Percentiles rank a stretch among this genome's conserved stretches.
Evolutionary conservation across 306 rosid species (phyloP).

Genomic region (Sicyos edulis): DNA sequence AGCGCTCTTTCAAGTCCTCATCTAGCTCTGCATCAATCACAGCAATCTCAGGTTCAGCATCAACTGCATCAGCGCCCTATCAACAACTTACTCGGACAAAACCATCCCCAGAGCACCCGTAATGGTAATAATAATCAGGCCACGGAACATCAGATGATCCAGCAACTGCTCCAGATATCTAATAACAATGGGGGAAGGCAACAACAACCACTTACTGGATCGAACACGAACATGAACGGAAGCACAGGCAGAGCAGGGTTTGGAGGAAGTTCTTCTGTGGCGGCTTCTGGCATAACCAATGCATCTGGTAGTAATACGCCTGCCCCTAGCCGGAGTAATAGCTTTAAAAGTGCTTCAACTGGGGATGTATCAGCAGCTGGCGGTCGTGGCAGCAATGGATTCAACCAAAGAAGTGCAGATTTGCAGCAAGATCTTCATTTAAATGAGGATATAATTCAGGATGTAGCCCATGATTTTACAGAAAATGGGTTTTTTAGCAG

Average conservation of each 20-base stretch:
- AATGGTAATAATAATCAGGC: constrained; percentile 41
- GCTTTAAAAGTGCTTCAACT: constrained; percentile 77
- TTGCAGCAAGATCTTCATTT: constrained; percentile 51
- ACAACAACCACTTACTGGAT: constrained; percentile 44
- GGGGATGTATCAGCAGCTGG: constrained; percentile 54
- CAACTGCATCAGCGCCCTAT: constrained; percentile 58
- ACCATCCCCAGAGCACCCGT: constrained; percentile 32
- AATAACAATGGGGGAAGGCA: constrained; percentile 43
- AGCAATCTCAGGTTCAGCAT: constrained; percentile 27
- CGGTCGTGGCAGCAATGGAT: constrained; percentile 46
- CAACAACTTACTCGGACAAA: constrained; percentile 49
- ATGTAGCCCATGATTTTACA: constrained; percentile 57
- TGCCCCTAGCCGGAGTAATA: constrained; percentile 70
- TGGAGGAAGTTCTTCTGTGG: constrained; percentile 40
- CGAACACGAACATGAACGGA: constrained; percentile 34
- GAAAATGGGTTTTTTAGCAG: constrained; percentile 62
- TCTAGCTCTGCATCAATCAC: constrained; percentile 37
- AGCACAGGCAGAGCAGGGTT: constrained; percentile 38
- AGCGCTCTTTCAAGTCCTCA: constrained; percentile 62
- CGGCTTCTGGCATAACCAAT: constrained; percentile 36
- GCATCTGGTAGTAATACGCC: constrained; percentile 45
- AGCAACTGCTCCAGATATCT: constrained; percentile 62
- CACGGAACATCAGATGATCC: constrained; percentile 69
- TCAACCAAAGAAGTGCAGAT: constrained; percentile 66
- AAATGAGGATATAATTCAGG: constrained; percentile 59